phyloP scores from a whole-genome alignment of 2,329 filamentous ascomycete species.

The Sclerotinia nivalis region DNA sequence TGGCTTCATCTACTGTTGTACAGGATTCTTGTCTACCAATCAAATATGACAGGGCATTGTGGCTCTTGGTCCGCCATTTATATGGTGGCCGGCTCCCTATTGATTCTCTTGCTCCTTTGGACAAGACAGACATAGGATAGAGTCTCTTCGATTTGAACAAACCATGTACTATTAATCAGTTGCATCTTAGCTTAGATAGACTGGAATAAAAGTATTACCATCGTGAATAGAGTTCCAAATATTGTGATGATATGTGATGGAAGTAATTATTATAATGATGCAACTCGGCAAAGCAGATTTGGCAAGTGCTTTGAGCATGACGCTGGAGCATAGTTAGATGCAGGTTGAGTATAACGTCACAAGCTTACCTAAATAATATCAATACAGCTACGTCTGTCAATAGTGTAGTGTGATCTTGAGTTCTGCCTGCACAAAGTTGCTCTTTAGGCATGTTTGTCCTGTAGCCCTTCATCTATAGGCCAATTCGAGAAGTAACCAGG shows the following conservation, averaged over 20 bases:
- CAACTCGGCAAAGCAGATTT: too few species aligned
- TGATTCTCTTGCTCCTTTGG: slow-evolving; percentile 29
- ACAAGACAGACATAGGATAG: slow-evolving; percentile 29
- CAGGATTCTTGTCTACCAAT: slow-evolving; percentile 22
- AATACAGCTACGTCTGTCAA: not conserved
- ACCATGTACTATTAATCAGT: slow-evolving; percentile 23
- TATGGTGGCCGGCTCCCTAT: slow-evolving; percentile 21
- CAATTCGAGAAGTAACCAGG: not conserved
- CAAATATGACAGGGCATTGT: slow-evolving; percentile 22
- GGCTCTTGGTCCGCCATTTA: slow-evolving; percentile 17
- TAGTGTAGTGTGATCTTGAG: not conserved
- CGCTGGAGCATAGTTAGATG: not conserved
- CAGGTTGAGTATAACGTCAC: not conserved
- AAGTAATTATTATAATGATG: not conserved
- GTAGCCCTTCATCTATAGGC: not conserved
- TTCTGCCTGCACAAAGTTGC: not conserved
- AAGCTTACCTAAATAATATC: not conserved
- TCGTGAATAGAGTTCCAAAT: not conserved
- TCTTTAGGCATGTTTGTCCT: not conserved
- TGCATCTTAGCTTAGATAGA: slow-evolving; percentile 24
- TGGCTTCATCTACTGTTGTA: slow-evolving; percentile 23
- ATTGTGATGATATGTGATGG: not conserved
- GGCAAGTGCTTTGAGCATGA: not conserved
- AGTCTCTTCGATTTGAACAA: slow-evolving; percentile 18
- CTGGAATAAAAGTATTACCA: slow-evolving; percentile 15